Base-by-base conservation (phyloP, 805 yeast genomes). In the Myxozyma monticola region DNA sequence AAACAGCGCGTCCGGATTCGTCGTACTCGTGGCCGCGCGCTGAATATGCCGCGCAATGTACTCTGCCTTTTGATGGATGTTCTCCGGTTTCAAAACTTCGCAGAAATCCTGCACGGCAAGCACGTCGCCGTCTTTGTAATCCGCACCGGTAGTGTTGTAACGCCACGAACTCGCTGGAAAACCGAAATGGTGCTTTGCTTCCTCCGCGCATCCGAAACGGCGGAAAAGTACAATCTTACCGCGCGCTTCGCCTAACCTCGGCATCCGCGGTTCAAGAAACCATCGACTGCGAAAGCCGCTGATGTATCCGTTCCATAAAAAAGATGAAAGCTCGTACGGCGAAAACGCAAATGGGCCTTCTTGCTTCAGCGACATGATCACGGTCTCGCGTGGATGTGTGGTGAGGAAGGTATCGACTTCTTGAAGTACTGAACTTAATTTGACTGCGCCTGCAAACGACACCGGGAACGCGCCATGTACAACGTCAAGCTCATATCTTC, bases 401-500 rank as follows among this genome's bases (percentile, higher is more conserved):
- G 72, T 68, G 53, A 85, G 70, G 60, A 83, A 85, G 12, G 70
- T 68, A 62, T 81, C 84, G 33, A 85, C 74, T 46, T 81, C 86
- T 0, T 76, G 66, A 59, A 85, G 71, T 2, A 74, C 75, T n/a
- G 71, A 73, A 6, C 66, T 62, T 49, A 85, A 73, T 58, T 76
- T 74, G 51, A 75, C 74, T 20, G 84, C 77, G 54, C 79, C 76
- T 26, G 81, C 76, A 37, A 84, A 68, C 46, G 76, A 76, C 36
- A 85, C 86, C 0, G 93, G 90, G 67, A 85, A 84, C 55, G 81
- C 81, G 37, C 89, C 89, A 64, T 85, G 91, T 51, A 81, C 78
- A 18, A 84, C 84, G 59, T 81, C 79, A 54, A 85, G 72, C 51
- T 81, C 80, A 54, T 30, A 26, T 8, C 77, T 75, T 30, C 45